A percentile compares a stretch with the other conserved stretches of the same genome.
Conservation (phyloP, 805 yeast species). For the Saccharomycopsis guyanensis region DNA sequence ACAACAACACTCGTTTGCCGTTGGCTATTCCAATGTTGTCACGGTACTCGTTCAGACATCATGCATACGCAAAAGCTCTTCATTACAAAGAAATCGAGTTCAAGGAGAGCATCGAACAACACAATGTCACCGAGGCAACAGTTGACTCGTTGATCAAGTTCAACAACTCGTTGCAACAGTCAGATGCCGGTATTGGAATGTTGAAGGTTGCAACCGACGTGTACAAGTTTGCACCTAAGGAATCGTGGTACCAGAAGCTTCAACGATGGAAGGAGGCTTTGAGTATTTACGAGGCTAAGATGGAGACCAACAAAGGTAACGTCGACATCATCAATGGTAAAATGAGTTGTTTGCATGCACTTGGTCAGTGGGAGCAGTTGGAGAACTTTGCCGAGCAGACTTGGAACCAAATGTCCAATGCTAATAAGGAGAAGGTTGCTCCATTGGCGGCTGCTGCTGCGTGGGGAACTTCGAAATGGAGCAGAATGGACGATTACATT, state of each 20-base stretch:
- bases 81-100: constrained; percentile 95
- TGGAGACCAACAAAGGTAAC: constrained; percentile 38
- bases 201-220: constrained; percentile 89
- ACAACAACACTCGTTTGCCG: constrained; percentile 90
- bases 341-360: constrained; percentile 94
- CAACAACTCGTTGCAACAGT: constrained; percentile 89
- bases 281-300: constrained; percentile 69
- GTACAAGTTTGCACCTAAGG: constrained; percentile 85
- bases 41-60: constrained; percentile 88
- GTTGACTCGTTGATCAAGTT: constrained; percentile 88
- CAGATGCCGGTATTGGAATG: constrained; percentile 97
- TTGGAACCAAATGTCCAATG: constrained; percentile 72
- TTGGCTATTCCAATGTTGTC: constrained; percentile 86
- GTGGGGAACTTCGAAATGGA: constrained; percentile 98
- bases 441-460: constrained; percentile 98
- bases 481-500: constrained; percentile 85
- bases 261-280: constrained; percentile 99
- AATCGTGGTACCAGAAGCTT: constrained; percentile 94
- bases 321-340: constrained; percentile 89
- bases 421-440: constrained; percentile 75
- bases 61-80: constrained; percentile 94
- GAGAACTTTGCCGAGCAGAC: constrained; percentile 78
- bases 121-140: constrained; percentile 55
- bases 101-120: constrained; percentile 39
- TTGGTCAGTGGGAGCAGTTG: constrained; percentile 97